Evolutionary conservation across 2,329 filamentous ascomycete species (phyloP), one percentile per base, ranked within the genome.

Genomic region (Graphilbum fragrans): DNA sequence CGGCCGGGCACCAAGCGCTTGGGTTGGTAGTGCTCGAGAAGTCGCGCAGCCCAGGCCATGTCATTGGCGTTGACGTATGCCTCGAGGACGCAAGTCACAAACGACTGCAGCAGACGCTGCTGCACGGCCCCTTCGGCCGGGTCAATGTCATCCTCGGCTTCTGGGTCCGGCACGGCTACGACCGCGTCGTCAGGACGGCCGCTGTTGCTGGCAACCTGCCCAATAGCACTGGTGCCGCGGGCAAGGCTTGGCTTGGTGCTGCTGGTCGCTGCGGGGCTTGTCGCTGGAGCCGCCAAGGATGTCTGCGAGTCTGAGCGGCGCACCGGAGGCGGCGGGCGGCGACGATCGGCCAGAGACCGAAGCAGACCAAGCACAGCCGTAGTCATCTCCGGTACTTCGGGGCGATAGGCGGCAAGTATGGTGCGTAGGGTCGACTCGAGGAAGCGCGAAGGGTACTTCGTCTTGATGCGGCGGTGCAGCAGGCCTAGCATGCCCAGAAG

Each of bases 391-490:
- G 79, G 74, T 46, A 72, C 71, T 9, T 68, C 75, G 48, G 64
- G 74, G 54, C 67, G 67, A 57, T 84, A 88, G 35, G 75, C 74
- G 42, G 72, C 66, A 41, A 81, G 69, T 37, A 88, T 75, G 21
- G 82, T 80, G 47, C 82, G 77, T 16, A 92, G 65, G n/a, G 81
- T 82, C 0, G 79, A 78, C 39, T 82, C 83, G 18, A 92, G 67
- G 58, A 90, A 92, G 27, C 82, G 73, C 37, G 82, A 87, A 2
- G 85, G 84, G 47, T 77, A 78, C 56, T 82, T 84, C 6, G 85
- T 85, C 60, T 81, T 79, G 55, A 92, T 78, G 45, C 85, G 70
- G 41, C 70, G 72, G 58, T 88, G 83, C 12, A 90, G 63, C 43
- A 84, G 81, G 25, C 76, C 71, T 12, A 92, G 69, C 66, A 88